Evolutionary conservation across 768 basidiomycete genomes (phyloP), one percentile per base, ranked within the genome.

Genomic region (Clitopilus hobsonii): DNA sequence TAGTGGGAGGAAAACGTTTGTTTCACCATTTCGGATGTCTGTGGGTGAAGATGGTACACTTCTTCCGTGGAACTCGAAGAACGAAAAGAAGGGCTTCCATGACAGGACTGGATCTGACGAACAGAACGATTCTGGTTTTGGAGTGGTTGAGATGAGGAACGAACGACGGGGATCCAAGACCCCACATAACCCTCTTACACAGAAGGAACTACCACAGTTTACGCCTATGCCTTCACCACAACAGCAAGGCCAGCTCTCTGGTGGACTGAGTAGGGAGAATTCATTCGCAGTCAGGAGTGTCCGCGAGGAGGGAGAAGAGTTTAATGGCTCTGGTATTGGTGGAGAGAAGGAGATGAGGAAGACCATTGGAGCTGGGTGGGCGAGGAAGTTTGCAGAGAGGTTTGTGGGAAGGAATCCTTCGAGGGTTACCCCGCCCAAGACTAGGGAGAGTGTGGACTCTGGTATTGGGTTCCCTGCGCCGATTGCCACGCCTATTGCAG

Each of bases 191-290:
- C n/a, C n/a, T n/a, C n/a, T n/a, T n/a, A n/a, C n/a, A n/a, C n/a
- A n/a, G n/a, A n/a, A 32, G 30, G 30, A 32, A 16, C 30, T 32
- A 7, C 30, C 30, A 16, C 7, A 7, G 30, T 32, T 32, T 32
- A 32, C 30, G 16, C 30, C 30, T 32, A 32, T 32, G 30, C 30
- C 30, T 32, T 7, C 8, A 11, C 6, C 8, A 49, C 62, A 65
- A 54, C 65, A 69, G 54, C 64, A 58, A 27, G 38, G 32, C 18
- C 45, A 26, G 38, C 8, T 20, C 8, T 6, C 38, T 41, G 11
- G 11, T 6, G 38, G 38, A 41, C 6, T 41, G 38, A 18, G 18
- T 10, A 7, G 18, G 38, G 18, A 6, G 38, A 18, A 6, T 41
- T 18, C 6, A 18, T 6, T 6, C 18, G n/a, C 18, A 20, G 18